These are phyloP conservation scores for Tolypocladium ophioglossoides DNA, from an alignment of 2,329 filamentous ascomycete genomes.

Conservation along the genomic window DNA sequence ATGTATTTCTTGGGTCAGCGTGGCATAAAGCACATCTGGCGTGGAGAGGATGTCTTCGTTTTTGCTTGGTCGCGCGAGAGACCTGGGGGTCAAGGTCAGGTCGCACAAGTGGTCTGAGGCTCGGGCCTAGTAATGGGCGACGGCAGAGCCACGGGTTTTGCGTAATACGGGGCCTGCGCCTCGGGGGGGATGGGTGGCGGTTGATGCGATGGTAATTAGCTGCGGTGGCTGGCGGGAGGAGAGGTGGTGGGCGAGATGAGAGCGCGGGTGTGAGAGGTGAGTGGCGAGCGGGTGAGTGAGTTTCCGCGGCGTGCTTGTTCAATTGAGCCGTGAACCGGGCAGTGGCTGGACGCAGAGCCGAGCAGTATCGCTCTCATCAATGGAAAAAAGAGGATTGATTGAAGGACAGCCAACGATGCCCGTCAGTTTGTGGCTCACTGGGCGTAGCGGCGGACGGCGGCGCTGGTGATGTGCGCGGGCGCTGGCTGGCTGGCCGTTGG, in stretches of 20 bases:
- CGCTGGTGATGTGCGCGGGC: constrained; percentile 1
- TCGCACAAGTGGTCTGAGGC: constrained; percentile 11
- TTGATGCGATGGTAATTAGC: not conserved
- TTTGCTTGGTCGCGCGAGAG: constrained; percentile 8
- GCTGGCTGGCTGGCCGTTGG: constrained; percentile 1
- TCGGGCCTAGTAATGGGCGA: constrained; percentile 7
- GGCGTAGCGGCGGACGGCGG: not conserved
- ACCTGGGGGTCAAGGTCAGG: constrained; percentile 11
- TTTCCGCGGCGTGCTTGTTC: not conserved
- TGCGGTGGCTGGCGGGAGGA: constrained; percentile 1
- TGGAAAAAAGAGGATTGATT: not conserved
- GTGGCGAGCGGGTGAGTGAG: not conserved
- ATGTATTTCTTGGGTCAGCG: constrained; percentile 17
- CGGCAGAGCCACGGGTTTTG: constrained; percentile 11
- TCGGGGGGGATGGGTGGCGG: constrained; percentile 1
- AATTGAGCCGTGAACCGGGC: not conserved
- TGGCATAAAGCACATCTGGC: constrained; percentile 13
- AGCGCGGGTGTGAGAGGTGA: not conserved
- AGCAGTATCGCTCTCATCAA: not conserved
- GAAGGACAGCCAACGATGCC: not conserved
- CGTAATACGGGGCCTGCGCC: constrained; percentile 12
- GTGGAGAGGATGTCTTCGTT: constrained; percentile 8
- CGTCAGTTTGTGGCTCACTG: not conserved
- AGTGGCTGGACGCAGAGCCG: not conserved
- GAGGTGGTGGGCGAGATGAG: not conserved